A percentile compares a stretch with the other conserved stretches of the same genome.
These are phyloP conservation scores for Flaveria brownii DNA, from an alignment of 129 eudicot genomes.

Conservation along the genomic window DNA sequence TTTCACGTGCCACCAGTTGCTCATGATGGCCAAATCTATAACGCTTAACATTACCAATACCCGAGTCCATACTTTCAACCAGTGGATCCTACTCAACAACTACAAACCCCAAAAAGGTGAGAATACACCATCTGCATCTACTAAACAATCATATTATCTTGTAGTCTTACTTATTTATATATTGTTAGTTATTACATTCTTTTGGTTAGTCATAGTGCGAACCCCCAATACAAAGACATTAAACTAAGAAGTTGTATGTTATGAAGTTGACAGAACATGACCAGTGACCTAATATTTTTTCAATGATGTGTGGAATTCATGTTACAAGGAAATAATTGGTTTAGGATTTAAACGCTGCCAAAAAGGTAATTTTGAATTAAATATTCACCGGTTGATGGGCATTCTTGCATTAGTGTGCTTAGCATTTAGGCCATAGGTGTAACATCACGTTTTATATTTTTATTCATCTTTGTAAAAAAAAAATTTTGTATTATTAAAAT, in stretches of 20 bases:
- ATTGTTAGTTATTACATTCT: conserved; percentile 9
- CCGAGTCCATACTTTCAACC: conserved; percentile 63
- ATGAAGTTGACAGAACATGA: conserved; percentile 68
- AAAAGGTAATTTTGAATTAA: no score
- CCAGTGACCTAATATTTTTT: conserved; percentile 43
- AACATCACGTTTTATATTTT: no score
- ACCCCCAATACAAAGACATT: conserved; percentile 68
- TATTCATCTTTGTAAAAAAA: no score
- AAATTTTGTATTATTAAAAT: no score
- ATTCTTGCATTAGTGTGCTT: no score
- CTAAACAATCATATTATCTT: conserved; percentile 31
- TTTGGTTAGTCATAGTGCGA: conserved; percentile 58
- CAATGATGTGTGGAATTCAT: not conserved
- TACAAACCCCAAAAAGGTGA: no score
- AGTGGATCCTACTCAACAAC: no score
- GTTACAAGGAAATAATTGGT: no score
- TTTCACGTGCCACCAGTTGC: conserved; percentile 60
- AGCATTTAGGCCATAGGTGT: no score
- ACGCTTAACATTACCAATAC: conserved; percentile 76
- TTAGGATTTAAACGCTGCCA: no score
- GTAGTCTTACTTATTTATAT: no score
- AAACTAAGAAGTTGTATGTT: conserved; percentile 80
- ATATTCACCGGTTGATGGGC: no score
- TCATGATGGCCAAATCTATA: conserved; percentile 83
- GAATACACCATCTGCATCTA: conserved; percentile 42